A percentile compares a stretch with the other conserved stretches of the same genome.
These are phyloP conservation scores for Zygosaccharomyces pseudorouxii DNA, from an alignment of 805 yeast genomes.

Conservation along the genomic window DNA sequence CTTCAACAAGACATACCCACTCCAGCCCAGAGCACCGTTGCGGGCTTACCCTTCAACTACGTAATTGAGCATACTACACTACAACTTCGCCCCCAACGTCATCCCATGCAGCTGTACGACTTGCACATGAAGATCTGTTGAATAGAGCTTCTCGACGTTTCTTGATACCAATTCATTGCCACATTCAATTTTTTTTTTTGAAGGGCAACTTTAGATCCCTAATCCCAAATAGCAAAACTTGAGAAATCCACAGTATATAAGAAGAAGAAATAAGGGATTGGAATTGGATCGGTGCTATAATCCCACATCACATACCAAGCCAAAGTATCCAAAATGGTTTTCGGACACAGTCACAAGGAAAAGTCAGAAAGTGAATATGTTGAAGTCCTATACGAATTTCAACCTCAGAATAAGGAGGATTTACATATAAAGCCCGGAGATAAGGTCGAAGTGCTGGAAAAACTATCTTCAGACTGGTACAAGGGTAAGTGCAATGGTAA, in stretches of 20 bases:
- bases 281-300: too few species aligned
- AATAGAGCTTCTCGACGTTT: neutral
- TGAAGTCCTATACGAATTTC: conserved; percentile 71
- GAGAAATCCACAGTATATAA: neutral
- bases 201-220: neutral
- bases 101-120: neutral
- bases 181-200: neutral
- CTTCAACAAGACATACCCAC: too few species aligned
- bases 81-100: neutral
- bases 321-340: neutral
- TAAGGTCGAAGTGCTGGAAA: conserved; percentile 63
- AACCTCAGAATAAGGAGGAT: conserved; percentile 73
- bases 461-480: conserved; percentile 86
- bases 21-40: too few species aligned
- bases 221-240: neutral
- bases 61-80: too few species aligned
- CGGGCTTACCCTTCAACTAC: too few species aligned
- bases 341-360: neutral
- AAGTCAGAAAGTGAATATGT: conserved; percentile 37
- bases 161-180: neutral
- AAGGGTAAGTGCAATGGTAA: conserved; percentile 59
- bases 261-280: neutral
- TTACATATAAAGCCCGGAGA: conserved; percentile 62
- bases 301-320: too few species aligned
- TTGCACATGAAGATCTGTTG: too few species aligned